These are phyloP conservation scores for Coemansia sp. DNA, from an alignment of 192 early-diverging fungal species.

Conservation along the genomic window DNA sequence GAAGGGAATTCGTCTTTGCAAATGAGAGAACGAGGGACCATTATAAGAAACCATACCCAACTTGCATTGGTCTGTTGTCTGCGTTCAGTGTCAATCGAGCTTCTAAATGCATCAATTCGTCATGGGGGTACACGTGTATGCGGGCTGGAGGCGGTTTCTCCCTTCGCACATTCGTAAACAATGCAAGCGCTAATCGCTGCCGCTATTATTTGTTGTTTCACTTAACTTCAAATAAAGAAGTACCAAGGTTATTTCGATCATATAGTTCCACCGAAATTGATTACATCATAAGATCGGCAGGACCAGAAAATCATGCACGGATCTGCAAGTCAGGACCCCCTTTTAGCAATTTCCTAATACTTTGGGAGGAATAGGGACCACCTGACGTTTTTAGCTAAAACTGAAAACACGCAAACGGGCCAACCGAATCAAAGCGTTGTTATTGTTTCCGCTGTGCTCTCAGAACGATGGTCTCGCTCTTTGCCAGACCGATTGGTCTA, in stretches of 20 bases:
- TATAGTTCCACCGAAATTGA: neutral
- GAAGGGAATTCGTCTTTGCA: neutral
- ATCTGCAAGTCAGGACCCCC: neutral
- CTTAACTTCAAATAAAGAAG: neutral
- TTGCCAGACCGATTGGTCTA: neutral
- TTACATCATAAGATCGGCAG: neutral
- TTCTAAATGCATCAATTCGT: neutral
- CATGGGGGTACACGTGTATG: neutral
- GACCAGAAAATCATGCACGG: neutral
- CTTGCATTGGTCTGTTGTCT: neutral
- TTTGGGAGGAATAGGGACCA: neutral
- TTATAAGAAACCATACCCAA: too few species aligned
- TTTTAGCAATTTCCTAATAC: neutral
- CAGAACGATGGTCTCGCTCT: too few species aligned
- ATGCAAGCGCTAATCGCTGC: neutral
- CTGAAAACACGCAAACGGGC: neutral
- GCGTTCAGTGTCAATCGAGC: neutral
- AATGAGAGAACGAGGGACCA: neutral
- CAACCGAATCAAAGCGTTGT: neutral
- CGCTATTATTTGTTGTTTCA: neutral
- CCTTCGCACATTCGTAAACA: neutral
- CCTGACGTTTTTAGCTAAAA: neutral
- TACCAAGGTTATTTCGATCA: neutral
- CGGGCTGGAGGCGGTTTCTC: neutral
- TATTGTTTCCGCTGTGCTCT: too few species aligned